Evolutionary conservation across 2,329 filamentous ascomycete species (phyloP).

Genomic region (Penicillium janthinellum): DNA sequence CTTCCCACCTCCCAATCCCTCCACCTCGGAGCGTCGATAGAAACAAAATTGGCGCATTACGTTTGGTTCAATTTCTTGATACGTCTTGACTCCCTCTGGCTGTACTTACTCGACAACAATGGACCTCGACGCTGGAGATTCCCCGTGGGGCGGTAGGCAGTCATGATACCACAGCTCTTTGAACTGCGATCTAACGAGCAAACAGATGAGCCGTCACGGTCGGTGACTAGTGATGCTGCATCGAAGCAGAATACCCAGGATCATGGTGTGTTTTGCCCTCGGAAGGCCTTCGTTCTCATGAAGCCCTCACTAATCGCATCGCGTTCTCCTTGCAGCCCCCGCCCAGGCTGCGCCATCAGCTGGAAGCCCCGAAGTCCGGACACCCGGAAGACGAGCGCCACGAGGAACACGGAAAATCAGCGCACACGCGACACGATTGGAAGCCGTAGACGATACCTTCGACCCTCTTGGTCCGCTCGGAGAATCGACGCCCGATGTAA

Average conservation of each 20-base stretch:
- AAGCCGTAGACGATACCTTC: slow-evolving; percentile 63
- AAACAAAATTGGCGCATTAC: slow-evolving; percentile 7
- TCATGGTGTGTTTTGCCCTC: slow-evolving; percentile 30
- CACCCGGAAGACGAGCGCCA: slow-evolving; percentile 53
- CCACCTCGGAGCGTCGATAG: slow-evolving; percentile 11
- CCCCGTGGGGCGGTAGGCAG: slow-evolving; percentile 52
- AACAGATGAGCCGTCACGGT: slow-evolving; percentile 52
- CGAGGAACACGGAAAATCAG: slow-evolving; percentile 60
- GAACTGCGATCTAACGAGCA: slow-evolving; percentile 27
- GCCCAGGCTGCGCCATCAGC: slow-evolving; percentile 37
- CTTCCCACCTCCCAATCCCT: slow-evolving; percentile 15
- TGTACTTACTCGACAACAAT: slow-evolving; percentile 26
- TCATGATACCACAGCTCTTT: slow-evolving; percentile 28
- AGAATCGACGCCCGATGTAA: slow-evolving; percentile 43
- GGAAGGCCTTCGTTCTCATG: slow-evolving; percentile 7
- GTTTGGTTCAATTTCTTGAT: slow-evolving; percentile 4
- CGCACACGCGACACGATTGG: slow-evolving; percentile 62
- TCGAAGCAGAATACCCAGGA: slow-evolving; percentile 34
- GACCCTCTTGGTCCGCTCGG: slow-evolving; percentile 65
- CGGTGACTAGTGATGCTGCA: slow-evolving; percentile 29
- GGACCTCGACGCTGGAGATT: slow-evolving; percentile 49
- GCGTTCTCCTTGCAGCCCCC: slow-evolving; percentile 27
- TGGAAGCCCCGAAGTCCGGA: slow-evolving; percentile 48
- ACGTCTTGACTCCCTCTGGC: neutral
- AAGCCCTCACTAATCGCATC: slow-evolving; percentile 23